phyloP scores from a whole-genome alignment of 306 rosid species.

The Cercis canadensis region DNA sequence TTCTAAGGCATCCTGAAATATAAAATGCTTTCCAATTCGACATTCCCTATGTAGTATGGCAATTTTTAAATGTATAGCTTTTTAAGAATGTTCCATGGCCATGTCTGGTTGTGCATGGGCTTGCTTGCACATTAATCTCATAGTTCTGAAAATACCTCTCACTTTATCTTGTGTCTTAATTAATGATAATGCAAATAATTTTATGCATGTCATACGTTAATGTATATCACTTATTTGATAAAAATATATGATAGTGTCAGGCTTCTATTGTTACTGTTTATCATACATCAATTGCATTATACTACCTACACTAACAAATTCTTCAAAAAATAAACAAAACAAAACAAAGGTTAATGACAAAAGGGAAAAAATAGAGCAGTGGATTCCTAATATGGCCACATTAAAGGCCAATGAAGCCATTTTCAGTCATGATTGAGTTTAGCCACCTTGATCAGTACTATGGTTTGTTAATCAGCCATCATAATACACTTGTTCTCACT shows the following conservation, averaged over 20 bases:
- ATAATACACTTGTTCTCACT: background rate
- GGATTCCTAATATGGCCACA: background rate
- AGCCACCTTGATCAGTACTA: background rate
- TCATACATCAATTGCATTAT: too few species aligned
- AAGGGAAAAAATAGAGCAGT: too few species aligned
- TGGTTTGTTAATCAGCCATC: background rate
- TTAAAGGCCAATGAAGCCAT: background rate
- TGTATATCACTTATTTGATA: too few species aligned
- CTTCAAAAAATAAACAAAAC: too few species aligned
- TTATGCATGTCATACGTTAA: too few species aligned
- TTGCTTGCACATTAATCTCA: background rate
- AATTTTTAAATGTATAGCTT: background rate
- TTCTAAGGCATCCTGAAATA: background rate
- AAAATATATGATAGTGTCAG: too few species aligned
- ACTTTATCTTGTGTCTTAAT: too few species aligned
- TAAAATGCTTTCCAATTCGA: background rate
- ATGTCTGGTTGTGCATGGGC: background rate
- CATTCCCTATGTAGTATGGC: background rate
- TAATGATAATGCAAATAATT: too few species aligned
- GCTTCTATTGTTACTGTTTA: too few species aligned
- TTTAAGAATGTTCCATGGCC: background rate
- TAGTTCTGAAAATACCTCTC: background rate
- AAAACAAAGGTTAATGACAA: too few species aligned
- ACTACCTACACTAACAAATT: too few species aligned
- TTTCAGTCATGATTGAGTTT: background rate